Evolutionary conservation across 2,329 filamentous ascomycete species (phyloP), one percentile per base, ranked within the genome.

Genomic region (Aspergillus ochraceus): DNA sequence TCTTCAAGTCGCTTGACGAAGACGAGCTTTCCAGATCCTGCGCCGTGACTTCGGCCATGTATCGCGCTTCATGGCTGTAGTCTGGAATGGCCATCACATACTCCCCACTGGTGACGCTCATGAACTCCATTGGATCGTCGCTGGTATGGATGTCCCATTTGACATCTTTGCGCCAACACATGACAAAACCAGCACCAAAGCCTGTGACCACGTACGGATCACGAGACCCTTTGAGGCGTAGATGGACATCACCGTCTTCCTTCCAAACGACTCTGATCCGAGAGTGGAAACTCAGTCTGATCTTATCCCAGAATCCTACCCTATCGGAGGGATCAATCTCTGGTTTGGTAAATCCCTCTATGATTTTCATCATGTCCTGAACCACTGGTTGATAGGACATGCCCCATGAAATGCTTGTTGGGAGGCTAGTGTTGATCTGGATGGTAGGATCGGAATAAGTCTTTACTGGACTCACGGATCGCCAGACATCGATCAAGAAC

Each of bases 341-440:
- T 8, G 94, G 92, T 73, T 99, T 99, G 0, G 94, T 97, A 74
- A 99, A 98, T 2, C 91, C 94, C 76, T 99, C 95, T 62, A 99
- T 90, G 26, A 93, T 93, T 85, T 98, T 97, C 95, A 99, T 99
- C 90, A 98, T 97, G 71, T 99, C 96, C 74, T 99, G 95, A 52
- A 99, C 94, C 1, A 94, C 94, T 29, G 96, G 95, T 71, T 99
- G 96, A 71, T 98, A 99, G 2, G 93, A 97, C 50, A 95, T 93
- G 8, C 93, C 93, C 96, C 95, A 99, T 0, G 94, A 97, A 55
- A 99, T 94, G 49, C 91, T 88, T 0, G 95, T 99, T 2, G 96
- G 91, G 60, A 94, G 86, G 56, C 89, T 90, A 2, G 94, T 97
- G 74, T 98, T 97, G 75, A 99, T 93, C 64, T 97, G 91, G 68